phyloP scores from a whole-genome alignment of 768 basidiomycete species.

The Cyclocybe aegerita region DNA sequence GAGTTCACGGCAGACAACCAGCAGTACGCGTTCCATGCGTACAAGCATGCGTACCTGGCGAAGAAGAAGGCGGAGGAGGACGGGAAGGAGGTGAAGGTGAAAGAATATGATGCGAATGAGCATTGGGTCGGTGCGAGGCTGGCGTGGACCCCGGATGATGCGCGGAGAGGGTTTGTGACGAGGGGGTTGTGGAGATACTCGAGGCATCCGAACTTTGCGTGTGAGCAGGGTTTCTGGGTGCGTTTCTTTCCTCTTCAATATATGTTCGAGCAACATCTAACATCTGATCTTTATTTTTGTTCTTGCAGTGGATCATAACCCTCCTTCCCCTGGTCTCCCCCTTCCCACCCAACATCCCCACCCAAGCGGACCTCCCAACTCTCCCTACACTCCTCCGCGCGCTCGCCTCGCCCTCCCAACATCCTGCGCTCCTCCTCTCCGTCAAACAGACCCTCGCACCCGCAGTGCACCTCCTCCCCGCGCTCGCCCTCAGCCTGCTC shows the following conservation, averaged over 20 bases:
- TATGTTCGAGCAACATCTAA: too few species aligned
- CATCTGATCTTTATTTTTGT: neutral
- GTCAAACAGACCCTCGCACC: conserved; percentile 15
- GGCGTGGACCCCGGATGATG: conserved; percentile 66
- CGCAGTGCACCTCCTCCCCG: conserved; percentile 45
- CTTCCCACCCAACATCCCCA: conserved; percentile 24
- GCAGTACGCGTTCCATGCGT: conserved; percentile 82
- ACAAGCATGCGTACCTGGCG: conserved; percentile 57
- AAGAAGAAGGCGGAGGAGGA: conserved; percentile 21
- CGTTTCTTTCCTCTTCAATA: conserved; percentile 19
- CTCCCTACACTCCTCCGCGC: conserved; percentile 11
- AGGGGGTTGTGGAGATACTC: conserved; percentile 84
- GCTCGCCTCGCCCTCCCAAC: conserved; percentile 2
- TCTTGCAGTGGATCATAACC: conserved; percentile 60
- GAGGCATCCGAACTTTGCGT: conserved; percentile 90
- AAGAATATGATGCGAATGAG: conserved; percentile 35
- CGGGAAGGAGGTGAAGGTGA: conserved; percentile 26
- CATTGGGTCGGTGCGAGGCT: conserved; percentile 71
- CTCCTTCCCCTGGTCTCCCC: conserved; percentile 61
- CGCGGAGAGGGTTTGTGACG: conserved; percentile 80
- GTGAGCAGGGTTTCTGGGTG: conserved; percentile 89
- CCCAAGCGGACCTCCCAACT: conserved; percentile 12
- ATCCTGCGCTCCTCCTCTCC: conserved; percentile 3
- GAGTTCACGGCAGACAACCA: conserved; percentile 93
- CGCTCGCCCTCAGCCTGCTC: conserved; percentile 61